Base-by-base conservation (phyloP, 2,329 filamentous ascomycete genomes). In the Aureobasidium lini region DNA sequence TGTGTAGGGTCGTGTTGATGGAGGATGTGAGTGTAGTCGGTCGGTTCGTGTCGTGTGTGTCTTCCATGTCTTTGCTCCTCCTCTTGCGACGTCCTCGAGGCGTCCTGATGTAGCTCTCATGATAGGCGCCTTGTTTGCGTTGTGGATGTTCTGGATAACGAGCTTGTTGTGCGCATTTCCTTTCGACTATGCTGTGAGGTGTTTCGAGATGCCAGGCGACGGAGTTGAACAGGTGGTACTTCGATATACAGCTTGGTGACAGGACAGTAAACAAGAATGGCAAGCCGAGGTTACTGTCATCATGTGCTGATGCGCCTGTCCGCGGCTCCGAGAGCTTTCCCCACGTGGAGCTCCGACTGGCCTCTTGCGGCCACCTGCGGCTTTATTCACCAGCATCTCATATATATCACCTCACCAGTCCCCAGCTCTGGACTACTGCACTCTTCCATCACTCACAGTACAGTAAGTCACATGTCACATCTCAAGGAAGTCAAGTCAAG, bases 401-500 rank as follows among this genome's bases (percentile, higher is more conserved):
- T 52, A 52, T 52, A 52, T 52, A 40, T 18, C 23, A 6, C 32
- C 47, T 23, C 31, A 16, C 15, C 10, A 37, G 0, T 15, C 18
- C 32, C 32, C 16, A 48, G 9, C 9, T 11, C 13, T 11, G 2
- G 13, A 31, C 6, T 11, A 4, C 8, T 6, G 28, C 23, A 10
- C 16, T 50, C 32, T 6, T 28, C 37, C 32, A 11, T 15, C 6
- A 7, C 9, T 36, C 31, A 11, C 13, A 2, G 46, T 49, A 49
- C 8, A 13, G 10, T 18, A 4, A 15, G n/a, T 6, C 31, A 49
- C 31, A 37, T 32, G 6, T 28, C 23, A 34, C 23, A 15, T 8
- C 43, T 66, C 74, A 59, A 36, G 28, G 10, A 53, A 42, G 37
- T 53, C 15, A 9, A 18, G 13, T 23, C 23, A 8, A 53, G 23